Percentiles rank a stretch among this genome's conserved stretches.
Conservation (phyloP, 768 basidiomycete genomes). For the Podaxis rugospora region DNA sequence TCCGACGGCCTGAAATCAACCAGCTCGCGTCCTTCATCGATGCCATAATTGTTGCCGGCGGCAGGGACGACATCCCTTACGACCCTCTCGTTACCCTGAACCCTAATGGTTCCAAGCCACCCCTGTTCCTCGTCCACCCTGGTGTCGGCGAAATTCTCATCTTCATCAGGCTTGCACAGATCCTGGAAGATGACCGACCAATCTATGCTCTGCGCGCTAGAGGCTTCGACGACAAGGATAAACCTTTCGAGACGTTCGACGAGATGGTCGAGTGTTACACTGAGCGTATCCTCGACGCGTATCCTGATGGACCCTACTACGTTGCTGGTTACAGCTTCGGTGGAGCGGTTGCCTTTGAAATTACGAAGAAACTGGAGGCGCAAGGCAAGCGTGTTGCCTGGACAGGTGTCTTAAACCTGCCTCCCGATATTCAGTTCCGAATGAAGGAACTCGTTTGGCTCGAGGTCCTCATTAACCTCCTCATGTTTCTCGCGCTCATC, state of each 20-base stretch:
- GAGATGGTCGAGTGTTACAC: slow-evolving; percentile 5
- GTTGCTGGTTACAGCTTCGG: slow-evolving; percentile 6
- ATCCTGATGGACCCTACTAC: slow-evolving; percentile 2
- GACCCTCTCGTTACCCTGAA: slow-evolving; percentile 7
- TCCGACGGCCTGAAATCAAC: not conserved
- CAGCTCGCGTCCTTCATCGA: slow-evolving; percentile 1
- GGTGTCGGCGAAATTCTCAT: slow-evolving; percentile 8
- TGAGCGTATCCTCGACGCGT: not conserved
- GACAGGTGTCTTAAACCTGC: slow-evolving; percentile 4
- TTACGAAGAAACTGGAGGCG: slow-evolving; percentile 4
- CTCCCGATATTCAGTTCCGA: slow-evolving; percentile 7
- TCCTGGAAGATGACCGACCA: slow-evolving; percentile 3
- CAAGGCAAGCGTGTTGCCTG: slow-evolving; percentile 4
- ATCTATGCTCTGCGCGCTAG: slow-evolving; percentile 6
- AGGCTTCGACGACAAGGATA: slow-evolving; percentile 2
- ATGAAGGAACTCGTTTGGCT: slow-evolving; percentile 9
- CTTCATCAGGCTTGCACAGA: slow-evolving; percentile 2
- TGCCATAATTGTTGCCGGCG: not conserved
- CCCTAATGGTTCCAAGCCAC: slow-evolving; percentile 3
- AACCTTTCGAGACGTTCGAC: slow-evolving; percentile 4
- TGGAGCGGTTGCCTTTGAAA: slow-evolving; percentile 4
- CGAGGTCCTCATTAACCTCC: slow-evolving; percentile 5
- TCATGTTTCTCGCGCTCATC: slow-evolving; percentile 3
- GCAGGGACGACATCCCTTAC: not conserved
- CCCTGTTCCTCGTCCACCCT: slow-evolving; percentile 6